Percentiles rank a stretch among this genome's conserved stretches.
These are phyloP conservation scores for Prunus mume DNA, from an alignment of 306 rosid genomes.

Conservation along the genomic window DNA sequence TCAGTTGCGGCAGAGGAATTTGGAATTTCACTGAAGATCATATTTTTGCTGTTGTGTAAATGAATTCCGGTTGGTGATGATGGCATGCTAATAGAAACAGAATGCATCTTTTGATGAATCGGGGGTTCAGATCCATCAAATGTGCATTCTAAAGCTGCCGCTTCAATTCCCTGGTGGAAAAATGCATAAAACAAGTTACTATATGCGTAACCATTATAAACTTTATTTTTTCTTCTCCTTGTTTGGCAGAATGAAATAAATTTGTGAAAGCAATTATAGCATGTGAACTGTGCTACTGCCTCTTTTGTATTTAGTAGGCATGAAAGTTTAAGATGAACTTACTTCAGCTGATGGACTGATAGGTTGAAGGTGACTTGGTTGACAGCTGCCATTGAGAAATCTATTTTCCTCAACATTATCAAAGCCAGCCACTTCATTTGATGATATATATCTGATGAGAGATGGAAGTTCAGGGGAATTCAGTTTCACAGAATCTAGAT, in stretches of 20 bases:
- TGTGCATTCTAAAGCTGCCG: conserved; percentile 4
- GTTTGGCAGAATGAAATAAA: too few relatives aligned
- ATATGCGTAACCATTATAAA: too few relatives aligned
- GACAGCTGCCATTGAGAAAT: conserved; percentile 5
- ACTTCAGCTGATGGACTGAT: conserved; percentile 37
- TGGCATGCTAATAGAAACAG: conserved; percentile 81
- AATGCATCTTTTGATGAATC: conserved; percentile 47
- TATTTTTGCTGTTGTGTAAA: conserved; percentile 27
- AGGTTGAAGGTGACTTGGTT: conserved; percentile 23
- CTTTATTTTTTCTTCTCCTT: too few relatives aligned
- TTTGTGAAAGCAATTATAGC: too few relatives aligned
- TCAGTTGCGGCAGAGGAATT: conserved; percentile 6
- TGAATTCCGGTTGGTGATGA: conserved; percentile 35
- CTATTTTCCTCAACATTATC: conserved; percentile 31
- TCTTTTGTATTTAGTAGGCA: neutral
- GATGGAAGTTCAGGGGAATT: conserved; percentile 49
- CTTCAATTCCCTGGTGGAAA: conserved; percentile 41
- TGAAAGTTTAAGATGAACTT: conserved; percentile 16
- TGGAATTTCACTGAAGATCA: conserved; percentile 21
- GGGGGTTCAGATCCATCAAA: conserved; percentile 27
- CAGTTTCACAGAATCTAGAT: conserved; percentile 17
- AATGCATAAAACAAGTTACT: neutral
- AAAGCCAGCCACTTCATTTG: conserved; percentile 52
- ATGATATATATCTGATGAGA: conserved; percentile 47
- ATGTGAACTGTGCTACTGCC: too few relatives aligned